Evolutionary conservation across 2,329 filamentous ascomycete genomes (phyloP).

Genomic region (Coniella lustricola): DNA sequence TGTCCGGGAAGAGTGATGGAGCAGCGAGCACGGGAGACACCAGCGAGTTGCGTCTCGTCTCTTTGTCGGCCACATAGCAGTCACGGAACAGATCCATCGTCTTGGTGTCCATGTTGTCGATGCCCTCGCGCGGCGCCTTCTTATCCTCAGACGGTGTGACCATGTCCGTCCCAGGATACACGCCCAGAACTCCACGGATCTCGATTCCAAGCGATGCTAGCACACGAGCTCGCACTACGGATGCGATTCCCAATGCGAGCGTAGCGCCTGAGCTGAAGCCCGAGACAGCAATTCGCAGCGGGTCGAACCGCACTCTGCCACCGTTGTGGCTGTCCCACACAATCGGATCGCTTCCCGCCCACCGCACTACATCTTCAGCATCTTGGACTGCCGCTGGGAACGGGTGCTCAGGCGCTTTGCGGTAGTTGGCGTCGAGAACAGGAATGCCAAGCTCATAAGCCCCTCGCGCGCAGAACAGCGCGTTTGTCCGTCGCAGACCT

Average conservation of each 20-base stretch:
- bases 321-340: slow-evolving; percentile 10
- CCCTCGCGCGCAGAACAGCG: slow-evolving; percentile 9
- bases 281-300: slow-evolving; percentile 19
- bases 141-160: neutral
- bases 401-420: slow-evolving; percentile 40
- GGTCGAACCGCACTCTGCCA: slow-evolving; percentile 19
- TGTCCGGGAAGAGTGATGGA: neutral
- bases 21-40: slow-evolving; percentile 1
- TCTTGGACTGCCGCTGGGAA: slow-evolving; percentile 40
- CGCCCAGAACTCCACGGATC: neutral
- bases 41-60: neutral
- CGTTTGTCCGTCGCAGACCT: neutral
- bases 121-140: slow-evolving; percentile 1
- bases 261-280: slow-evolving; percentile 24
- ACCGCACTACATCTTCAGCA: slow-evolving; percentile 21
- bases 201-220: neutral
- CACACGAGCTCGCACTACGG: neutral
- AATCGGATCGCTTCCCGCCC: slow-evolving; percentile 24
- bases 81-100: neutral
- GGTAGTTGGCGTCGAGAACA: slow-evolving; percentile 36
- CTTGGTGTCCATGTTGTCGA: neutral
- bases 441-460: slow-evolving; percentile 16
- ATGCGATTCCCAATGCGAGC: slow-evolving; percentile 21
- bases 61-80: slow-evolving; percentile 1
- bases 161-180: slow-evolving; percentile 3